phyloP scores from a whole-genome alignment of 805 yeast species.

The Candida nonsorbophila region DNA sequence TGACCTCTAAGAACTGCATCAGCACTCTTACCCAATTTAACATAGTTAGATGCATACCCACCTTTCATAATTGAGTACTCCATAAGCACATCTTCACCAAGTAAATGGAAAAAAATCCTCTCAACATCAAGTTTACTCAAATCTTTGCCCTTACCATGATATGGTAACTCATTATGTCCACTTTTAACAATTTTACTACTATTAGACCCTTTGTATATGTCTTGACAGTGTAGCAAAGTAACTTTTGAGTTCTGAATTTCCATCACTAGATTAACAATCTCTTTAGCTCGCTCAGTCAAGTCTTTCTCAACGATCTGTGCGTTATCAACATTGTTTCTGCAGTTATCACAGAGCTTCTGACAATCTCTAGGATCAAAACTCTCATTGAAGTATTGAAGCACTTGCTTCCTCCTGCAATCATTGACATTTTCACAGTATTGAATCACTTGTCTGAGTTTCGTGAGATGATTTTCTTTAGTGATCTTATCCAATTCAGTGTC shows the following conservation, averaged over 20 bases:
- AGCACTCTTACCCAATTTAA: conserved; percentile 58
- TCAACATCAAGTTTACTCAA: conserved; percentile 69
- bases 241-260: conserved; percentile 54
- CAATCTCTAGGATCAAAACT: conserved; percentile 64
- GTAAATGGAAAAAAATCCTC: conserved; percentile 73
- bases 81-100: conserved; percentile 57
- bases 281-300: conserved; percentile 59
- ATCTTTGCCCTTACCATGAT: conserved; percentile 66
- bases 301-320: conserved; percentile 51
- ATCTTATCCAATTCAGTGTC: conserved; percentile 62
- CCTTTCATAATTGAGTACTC: conserved; percentile 71
- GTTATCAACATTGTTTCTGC: conserved; percentile 40
- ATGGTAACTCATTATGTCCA: conserved; percentile 57
- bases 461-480: conserved; percentile 71
- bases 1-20: conserved; percentile 38
- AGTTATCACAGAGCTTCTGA: conserved; percentile 77
- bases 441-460: conserved; percentile 75
- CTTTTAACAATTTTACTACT: conserved; percentile 53
- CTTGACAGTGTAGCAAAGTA: conserved; percentile 77
- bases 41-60: conserved; percentile 78
- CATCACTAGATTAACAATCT: conserved; percentile 56
- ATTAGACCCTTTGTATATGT: conserved; percentile 71
- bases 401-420: conserved; percentile 87
- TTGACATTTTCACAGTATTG: conserved; percentile 88
- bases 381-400: conserved; percentile 87